Base-by-base conservation (phyloP, 73 alveolate species). In the Paraurostyla sp. region DNA sequence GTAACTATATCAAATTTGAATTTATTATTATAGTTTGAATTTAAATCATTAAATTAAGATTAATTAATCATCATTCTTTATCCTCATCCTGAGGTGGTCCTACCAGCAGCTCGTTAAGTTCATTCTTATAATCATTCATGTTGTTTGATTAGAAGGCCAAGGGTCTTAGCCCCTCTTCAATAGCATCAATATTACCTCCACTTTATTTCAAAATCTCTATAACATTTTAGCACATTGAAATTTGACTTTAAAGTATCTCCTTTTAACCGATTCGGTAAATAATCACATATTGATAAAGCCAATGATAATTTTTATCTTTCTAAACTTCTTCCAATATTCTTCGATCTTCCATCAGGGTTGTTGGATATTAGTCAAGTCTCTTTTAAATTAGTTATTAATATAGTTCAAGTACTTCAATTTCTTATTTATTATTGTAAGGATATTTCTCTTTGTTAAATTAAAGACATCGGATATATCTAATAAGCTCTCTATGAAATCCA, bases 221-320 rank as follows among this genome's bases (percentile, higher is more conserved):
- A 2, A 51, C 27, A 6, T 52, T n/a, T 16, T n/a, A 15, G 13
- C 76, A 51, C 7, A 6, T 1, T 6, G 11, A 13, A 20, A 49
- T 78, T 45, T 78, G 29, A 9, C 60, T 11, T 29, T 54, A 23
- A 6, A 78, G 62, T 9, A 78, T 78, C 41, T 78, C 89, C 33
- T 78, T 78, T 40, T 78, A 27, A 20, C 89, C 89, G 6, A 78
- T 51, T 50, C 89, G 27, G 43, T 78, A 78, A 22, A 78, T 78
- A 18, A 78, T 32, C 20, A 78, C 89, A 78, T 78, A 54, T 40
- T 50, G 46, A 54, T 78, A 78, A 58, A 78, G 29, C 89, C 89
- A 78, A 43, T 78, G 89, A 52, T 78, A 78, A 2, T 50, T n/a
- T 3, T 7, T 7, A 13, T 23, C 45, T 11, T 27, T 35, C 52